Base-by-base conservation (phyloP, 495 filamentous ascomycete species). In the Penicillium atrosanguineum region DNA sequence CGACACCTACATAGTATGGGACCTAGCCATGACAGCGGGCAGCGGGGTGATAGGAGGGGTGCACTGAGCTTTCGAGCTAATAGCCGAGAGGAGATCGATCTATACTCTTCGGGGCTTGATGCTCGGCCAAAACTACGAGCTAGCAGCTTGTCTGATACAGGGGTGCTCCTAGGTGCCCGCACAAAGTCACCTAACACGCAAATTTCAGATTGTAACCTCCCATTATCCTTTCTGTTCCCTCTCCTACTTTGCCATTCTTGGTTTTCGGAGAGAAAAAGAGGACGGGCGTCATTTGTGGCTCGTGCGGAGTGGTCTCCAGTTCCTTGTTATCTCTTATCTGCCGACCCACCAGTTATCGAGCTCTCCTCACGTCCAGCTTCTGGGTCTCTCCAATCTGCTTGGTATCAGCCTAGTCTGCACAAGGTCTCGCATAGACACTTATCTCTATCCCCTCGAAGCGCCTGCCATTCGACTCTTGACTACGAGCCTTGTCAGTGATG, bases 271-370 rank as follows among this genome's bases (percentile, higher is more conserved):
- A 34, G 9, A 34, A 14, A 14, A 34, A 14, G 9, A 14, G 9
- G 31, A 11, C 11, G 3, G 31, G 31, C 31, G 31, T 40, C 1
- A 49, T 55, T 49, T 12, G 37, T 39, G 16, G 42, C 21, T 25
- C 19, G 28, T 59, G 56, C 43, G 56, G 51, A 54, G 48, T 34
- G 6, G 0, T 40, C 42, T 56, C 53, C 48, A 46, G 21, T 48
- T 21, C 8, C 31, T 1, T 34, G 31, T 51, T 34, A 38, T 61
- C 46, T 57, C 59, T 61, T 62, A 62, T 62, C 59, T 21, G 26
- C 38, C 31, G 50, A 46, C 59, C 55, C 47, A 52, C 52, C 44
- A 49, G 36, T 46, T 38, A 43, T 44, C 23, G n/a, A 45, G 31
- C 44, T 50, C 34, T 34, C 36, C 3, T 16, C 29, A 29, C 28